These are phyloP conservation scores for Pythium dissimile DNA, from an alignment of 352 stramenopile species.

Conservation along the genomic window DNA sequence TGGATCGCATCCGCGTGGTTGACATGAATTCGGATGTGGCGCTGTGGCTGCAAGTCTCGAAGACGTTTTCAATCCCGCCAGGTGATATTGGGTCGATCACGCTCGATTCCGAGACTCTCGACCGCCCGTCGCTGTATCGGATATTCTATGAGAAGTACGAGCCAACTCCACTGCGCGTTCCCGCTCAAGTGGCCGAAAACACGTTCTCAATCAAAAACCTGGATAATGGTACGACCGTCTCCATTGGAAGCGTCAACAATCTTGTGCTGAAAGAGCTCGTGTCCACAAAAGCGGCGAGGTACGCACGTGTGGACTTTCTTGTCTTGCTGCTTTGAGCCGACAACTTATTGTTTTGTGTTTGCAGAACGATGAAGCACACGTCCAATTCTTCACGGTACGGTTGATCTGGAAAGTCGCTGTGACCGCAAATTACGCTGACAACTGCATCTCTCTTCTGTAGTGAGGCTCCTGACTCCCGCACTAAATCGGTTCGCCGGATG, in stretches of 20 bases:
- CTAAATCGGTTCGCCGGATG: conserved; percentile 37
- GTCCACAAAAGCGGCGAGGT: conserved; percentile 45
- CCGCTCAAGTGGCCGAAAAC: conserved; percentile 50
- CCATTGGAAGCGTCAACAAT: conserved; percentile 71
- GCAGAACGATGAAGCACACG: conserved; percentile 48
- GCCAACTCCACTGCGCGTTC: conserved; percentile 57
- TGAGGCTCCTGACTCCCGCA: conserved; percentile 57
- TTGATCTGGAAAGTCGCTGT: neutral
- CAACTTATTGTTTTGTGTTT: neutral
- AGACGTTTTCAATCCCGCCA: conserved; percentile 78
- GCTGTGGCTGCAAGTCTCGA: conserved; percentile 83
- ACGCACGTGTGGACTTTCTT: neutral
- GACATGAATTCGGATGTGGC: conserved; percentile 80
- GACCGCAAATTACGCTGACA: neutral
- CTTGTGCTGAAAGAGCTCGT: conserved; percentile 71
- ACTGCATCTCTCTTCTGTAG: conserved; percentile 14
- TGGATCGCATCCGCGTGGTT: conserved; percentile 83
- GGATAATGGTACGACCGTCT: conserved; percentile 74
- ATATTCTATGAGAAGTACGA: conserved; percentile 89
- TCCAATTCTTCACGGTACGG: conserved; percentile 56
- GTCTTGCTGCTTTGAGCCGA: neutral
- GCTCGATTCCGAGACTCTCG: conserved; percentile 76
- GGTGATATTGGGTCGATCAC: conserved; percentile 75
- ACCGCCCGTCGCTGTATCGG: conserved; percentile 75
- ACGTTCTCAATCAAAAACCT: conserved; percentile 80